Conservation (phyloP, 441 rosid genomes). For the Eutrema salsugineum region DNA sequence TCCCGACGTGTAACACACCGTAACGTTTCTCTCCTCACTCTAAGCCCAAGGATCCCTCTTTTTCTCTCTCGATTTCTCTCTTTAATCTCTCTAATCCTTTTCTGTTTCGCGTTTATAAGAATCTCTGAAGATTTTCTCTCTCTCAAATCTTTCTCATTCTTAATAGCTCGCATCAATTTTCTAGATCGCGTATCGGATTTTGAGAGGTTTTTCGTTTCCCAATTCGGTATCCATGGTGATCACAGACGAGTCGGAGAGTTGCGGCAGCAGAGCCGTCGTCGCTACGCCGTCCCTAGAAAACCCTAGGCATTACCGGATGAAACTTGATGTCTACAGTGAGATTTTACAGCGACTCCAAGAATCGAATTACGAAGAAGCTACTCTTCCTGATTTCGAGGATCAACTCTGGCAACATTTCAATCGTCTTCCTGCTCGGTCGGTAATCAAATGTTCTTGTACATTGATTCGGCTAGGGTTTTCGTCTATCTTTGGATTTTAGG, state of each 20-base stretch:
- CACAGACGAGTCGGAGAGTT: slow-evolving; percentile 82
- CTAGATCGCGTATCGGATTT: background rate
- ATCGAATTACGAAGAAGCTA: slow-evolving; percentile 60
- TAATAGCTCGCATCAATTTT: background rate
- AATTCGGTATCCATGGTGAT: slow-evolving; percentile 46
- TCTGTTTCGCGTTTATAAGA: slow-evolving; percentile 5
- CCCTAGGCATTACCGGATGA: slow-evolving; percentile 66
- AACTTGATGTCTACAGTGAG: slow-evolving; percentile 75
- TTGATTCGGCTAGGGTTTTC: background rate
- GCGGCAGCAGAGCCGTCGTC: slow-evolving; percentile 65
- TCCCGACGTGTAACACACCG: slow-evolving; percentile 23
- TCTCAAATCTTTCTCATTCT: background rate
- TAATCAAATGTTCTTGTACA: slow-evolving; percentile 20
- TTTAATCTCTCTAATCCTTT: background rate
- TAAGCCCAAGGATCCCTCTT: background rate
- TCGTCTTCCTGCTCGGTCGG: slow-evolving; percentile 94
- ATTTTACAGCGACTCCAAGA: slow-evolving; percentile 67
- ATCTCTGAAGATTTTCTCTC: background rate
- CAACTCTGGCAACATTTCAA: slow-evolving; percentile 90
- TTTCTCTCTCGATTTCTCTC: background rate
- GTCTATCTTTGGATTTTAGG: background rate
- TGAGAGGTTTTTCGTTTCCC: background rate
- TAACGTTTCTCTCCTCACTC: slow-evolving; percentile 19
- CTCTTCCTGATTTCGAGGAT: slow-evolving; percentile 68
- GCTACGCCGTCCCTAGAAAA: slow-evolving; percentile 41